Conservation (phyloP, 306 rosid genomes). For the Castanea sativa region DNA sequence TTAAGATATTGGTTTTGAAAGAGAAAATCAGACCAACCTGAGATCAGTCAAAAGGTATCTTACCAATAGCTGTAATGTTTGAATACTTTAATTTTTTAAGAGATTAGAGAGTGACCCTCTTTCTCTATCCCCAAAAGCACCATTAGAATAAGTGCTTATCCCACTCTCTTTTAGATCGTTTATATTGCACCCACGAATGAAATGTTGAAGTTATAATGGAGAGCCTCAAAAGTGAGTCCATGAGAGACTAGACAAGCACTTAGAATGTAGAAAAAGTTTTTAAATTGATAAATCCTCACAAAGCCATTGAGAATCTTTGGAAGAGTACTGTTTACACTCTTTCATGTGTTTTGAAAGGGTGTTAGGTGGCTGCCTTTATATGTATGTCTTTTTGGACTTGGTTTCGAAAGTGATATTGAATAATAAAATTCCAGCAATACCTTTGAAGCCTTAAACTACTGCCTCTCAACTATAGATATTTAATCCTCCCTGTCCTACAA, state of each 20-base stretch:
- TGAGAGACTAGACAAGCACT: too few species aligned
- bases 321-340: background rate
- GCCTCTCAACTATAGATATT: background rate
- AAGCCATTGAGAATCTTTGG: background rate
- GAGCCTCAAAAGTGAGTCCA: background rate
- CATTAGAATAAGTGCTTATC: background rate
- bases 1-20: background rate
- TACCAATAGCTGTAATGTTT: background rate
- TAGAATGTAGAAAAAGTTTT: background rate
- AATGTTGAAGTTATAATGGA: background rate
- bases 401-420: background rate
- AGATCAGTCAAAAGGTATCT: slow-evolving; percentile 2
- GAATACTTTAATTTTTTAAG: background rate
- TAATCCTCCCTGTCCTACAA: background rate
- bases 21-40: background rate
- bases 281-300: background rate
- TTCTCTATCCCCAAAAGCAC: background rate
- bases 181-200: background rate
- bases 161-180: background rate
- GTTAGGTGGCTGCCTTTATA: background rate
- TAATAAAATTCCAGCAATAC: background rate
- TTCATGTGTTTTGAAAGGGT: background rate
- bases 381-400: background rate
- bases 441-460: background rate
- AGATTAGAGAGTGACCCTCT: background rate